phyloP scores from a whole-genome alignment of 1,284 basidiomycete species.

The Inonotus hispidus region DNA sequence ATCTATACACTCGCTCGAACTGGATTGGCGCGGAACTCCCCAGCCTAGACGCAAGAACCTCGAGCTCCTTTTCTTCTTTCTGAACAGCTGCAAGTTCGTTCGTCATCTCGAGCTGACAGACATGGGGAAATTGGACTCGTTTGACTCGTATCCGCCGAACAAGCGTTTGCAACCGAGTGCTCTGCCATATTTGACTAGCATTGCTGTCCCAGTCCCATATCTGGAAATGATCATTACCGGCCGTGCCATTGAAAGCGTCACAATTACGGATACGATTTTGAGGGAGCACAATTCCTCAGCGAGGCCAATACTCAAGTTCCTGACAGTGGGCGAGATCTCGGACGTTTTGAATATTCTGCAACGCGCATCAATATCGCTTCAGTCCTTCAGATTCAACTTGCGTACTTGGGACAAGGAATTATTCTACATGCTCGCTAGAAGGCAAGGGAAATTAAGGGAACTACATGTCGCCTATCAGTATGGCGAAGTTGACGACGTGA shows the following conservation, averaged over 20 bases:
- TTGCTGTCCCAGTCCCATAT: conserved; percentile 9
- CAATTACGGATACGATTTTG: conserved; percentile 9
- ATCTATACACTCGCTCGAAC: conserved; percentile 11
- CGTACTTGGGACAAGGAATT: conserved; percentile 17
- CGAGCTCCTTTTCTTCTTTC: conserved; percentile 11
- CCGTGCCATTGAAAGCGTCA: conserved; percentile 10
- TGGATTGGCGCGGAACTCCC: conserved; percentile 13
- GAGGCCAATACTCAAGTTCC: background rate
- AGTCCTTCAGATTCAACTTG: conserved; percentile 16
- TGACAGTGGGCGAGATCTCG: conserved; percentile 11
- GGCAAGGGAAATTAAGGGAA: conserved; percentile 12
- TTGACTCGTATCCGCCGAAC: conserved; percentile 3
- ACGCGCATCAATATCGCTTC: conserved; percentile 1
- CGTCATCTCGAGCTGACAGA: conserved; percentile 14
- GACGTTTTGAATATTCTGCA: conserved; percentile 3
- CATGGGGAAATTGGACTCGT: conserved; percentile 15
- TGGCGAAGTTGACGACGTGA: conserved; percentile 13
- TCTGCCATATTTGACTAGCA: conserved; percentile 12
- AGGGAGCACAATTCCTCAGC: background rate
- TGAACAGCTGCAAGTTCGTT: conserved; percentile 9
- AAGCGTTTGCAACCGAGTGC: conserved; percentile 4
- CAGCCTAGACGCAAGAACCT: background rate
- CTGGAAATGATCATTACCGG: conserved; percentile 8
- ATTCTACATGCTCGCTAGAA: conserved; percentile 18
- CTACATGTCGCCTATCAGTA: conserved; percentile 15